phyloP scores from a whole-genome alignment of 306 rosid genomes.

The Rubus parviflorus region DNA sequence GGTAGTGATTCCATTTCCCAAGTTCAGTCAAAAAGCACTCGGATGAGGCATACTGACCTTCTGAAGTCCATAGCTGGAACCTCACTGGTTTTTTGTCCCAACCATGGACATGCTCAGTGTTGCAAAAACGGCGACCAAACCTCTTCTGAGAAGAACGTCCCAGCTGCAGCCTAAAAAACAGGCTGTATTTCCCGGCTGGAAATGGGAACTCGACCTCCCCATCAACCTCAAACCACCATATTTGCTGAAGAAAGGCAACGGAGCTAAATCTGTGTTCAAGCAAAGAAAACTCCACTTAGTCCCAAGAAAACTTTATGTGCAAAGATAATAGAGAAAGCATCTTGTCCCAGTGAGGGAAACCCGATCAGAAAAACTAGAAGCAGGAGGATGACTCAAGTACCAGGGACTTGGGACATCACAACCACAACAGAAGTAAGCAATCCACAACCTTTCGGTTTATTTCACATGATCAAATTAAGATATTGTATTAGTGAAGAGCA shows the following conservation, averaged over 20 bases:
- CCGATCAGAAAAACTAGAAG: conserved; percentile 14
- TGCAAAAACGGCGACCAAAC: conserved; percentile 73
- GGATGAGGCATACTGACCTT: conserved; percentile 65
- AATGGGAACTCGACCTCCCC: conserved; percentile 92
- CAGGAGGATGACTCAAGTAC: conserved; percentile 4
- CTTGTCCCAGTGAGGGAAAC: conserved; percentile 12
- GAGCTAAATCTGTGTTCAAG: conserved; percentile 48
- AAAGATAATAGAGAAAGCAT: background rate
- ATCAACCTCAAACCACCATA: conserved; percentile 99
- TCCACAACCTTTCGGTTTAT: background rate
- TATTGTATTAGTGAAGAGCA: conserved; percentile 1
- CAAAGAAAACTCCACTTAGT: conserved; percentile 23
- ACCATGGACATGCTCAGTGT: conserved; percentile 78
- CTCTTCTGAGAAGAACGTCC: conserved; percentile 61
- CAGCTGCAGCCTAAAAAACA: conserved; percentile 71
- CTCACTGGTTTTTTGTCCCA: conserved; percentile 86
- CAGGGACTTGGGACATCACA: background rate
- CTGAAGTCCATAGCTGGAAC: conserved; percentile 88
- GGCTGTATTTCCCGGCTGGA: conserved; percentile 79
- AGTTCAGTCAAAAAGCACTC: conserved; percentile 64
- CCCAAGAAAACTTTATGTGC: background rate
- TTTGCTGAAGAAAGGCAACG: conserved; percentile 90
- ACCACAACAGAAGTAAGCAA: conserved; percentile 1
- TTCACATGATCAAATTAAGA: conserved; percentile 9
- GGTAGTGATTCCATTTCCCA: conserved; percentile 75